A percentile compares a stretch with the other conserved stretches of the same genome.
phyloP scores from a whole-genome alignment of 225 moss, liverwort and hornwort genomes.

The Pseudoscleropodium purum region DNA sequence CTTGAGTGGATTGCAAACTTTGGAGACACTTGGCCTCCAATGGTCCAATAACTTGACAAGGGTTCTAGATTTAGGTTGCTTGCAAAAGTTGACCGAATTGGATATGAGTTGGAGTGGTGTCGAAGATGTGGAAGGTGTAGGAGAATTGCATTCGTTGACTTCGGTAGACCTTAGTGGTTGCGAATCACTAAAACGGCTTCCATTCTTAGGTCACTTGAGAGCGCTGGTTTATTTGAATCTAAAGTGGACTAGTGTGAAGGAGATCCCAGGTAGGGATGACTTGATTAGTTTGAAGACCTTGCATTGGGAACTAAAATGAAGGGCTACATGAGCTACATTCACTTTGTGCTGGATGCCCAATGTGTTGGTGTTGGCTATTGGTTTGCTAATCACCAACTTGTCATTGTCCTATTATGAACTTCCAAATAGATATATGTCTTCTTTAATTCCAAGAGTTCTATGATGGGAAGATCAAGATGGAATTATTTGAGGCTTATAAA shows the following conservation, averaged over 20 bases:
- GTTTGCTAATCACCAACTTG: background rate
- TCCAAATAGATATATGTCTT: rapidly evolving
- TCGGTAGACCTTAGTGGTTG: rapidly evolving
- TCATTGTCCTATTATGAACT: background rate
- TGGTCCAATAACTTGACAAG: rapidly evolving
- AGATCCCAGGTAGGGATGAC: background rate
- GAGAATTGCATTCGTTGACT: background rate
- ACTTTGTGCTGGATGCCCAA: background rate
- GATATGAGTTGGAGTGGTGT: rapidly evolving
- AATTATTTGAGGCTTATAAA: no score
- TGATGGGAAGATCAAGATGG: rapidly evolving
- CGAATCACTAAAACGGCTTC: background rate
- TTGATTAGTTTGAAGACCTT: background rate
- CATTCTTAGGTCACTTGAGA: background rate
- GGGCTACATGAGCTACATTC: background rate
- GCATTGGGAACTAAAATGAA: rapidly evolving
- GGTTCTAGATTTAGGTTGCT: background rate
- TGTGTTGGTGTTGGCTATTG: background rate
- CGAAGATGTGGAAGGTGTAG: background rate
- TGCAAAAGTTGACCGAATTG: background rate
- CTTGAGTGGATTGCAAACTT: background rate
- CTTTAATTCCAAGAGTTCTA: rapidly evolving
- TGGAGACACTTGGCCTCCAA: rapidly evolving
- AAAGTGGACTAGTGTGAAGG: rapidly evolving
- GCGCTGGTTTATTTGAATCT: background rate